These are phyloP conservation scores for Talaromyces thailandensis DNA, from an alignment of 495 filamentous ascomycete genomes.

Conservation along the genomic window DNA sequence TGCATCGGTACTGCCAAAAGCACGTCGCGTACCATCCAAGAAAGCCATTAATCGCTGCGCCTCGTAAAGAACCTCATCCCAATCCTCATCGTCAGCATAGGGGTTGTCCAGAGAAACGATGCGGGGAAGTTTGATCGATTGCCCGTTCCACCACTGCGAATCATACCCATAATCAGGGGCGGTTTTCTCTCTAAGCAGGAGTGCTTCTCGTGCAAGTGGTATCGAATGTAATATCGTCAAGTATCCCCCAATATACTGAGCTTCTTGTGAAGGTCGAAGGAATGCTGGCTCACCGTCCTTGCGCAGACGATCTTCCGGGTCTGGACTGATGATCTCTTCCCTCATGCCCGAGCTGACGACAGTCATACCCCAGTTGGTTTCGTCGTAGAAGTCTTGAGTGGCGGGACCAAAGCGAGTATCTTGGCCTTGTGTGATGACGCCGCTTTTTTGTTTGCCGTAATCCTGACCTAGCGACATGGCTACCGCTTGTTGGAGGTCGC, in stretches of 20 bases:
- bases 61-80: conserved; percentile 40
- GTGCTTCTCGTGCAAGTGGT: conserved; percentile 66
- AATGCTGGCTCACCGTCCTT: conserved; percentile 55
- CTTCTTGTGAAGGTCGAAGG: conserved; percentile 52
- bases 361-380: conserved; percentile 71
- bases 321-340: conserved; percentile 53
- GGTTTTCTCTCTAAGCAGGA: conserved; percentile 46
- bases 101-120: conserved; percentile 44
- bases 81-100: conserved; percentile 25
- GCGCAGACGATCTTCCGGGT: conserved; percentile 52
- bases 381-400: conserved; percentile 61
- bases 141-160: conserved; percentile 80
- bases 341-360: conserved; percentile 41
- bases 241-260: conserved; percentile 55
- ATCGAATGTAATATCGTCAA: conserved; percentile 79
- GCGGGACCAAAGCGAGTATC: conserved; percentile 60
- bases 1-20: conserved; percentile 69
- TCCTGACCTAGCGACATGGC: conserved; percentile 41
- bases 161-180: conserved; percentile 59
- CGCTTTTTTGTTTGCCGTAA: conserved; percentile 46
- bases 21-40: conserved; percentile 64
- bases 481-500: conserved; percentile 49
- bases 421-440: conserved; percentile 33
- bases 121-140: conserved; percentile 47
- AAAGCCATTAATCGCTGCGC: conserved; percentile 80